phyloP scores from a whole-genome alignment of 352 stramenopile species.

The Phytophthora niederhauseri region DNA sequence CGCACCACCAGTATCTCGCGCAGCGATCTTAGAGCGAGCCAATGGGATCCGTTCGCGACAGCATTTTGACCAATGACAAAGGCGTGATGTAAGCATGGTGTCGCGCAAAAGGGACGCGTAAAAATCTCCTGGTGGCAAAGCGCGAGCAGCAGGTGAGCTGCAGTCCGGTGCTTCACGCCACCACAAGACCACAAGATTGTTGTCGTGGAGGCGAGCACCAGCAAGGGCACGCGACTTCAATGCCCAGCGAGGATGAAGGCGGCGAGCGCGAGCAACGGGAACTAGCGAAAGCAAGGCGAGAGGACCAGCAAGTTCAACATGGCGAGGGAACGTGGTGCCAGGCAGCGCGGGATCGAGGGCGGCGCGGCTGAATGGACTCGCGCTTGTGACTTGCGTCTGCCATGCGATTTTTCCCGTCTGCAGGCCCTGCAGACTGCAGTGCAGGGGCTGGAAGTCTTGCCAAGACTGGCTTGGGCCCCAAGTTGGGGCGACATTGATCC shows the following conservation, averaged over 20 bases:
- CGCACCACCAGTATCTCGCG: constrained; percentile 27
- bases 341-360: background rate
- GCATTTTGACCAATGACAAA: constrained; percentile 15
- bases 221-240: background rate
- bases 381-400: background rate
- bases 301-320: background rate
- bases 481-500: too few relatives aligned
- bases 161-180: background rate
- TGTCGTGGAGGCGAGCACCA: background rate
- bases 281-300: too few relatives aligned
- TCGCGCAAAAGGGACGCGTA: constrained; percentile 4
- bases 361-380: background rate
- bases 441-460: too few relatives aligned
- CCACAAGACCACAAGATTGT: background rate
- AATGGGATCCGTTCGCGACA: background rate
- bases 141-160: too few relatives aligned
- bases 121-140: constrained; percentile 21
- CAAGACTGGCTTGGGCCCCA: too few relatives aligned
- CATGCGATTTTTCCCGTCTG: constrained; percentile 5
- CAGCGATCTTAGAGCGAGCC: constrained; percentile 1
- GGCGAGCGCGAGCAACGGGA: background rate
- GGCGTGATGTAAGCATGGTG: background rate
- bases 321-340: background rate
- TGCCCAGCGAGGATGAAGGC: background rate
- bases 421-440: too few relatives aligned